Evolutionary conservation across 768 basidiomycete genomes (phyloP).

Genomic region (Cyclocybe cylindracea): DNA sequence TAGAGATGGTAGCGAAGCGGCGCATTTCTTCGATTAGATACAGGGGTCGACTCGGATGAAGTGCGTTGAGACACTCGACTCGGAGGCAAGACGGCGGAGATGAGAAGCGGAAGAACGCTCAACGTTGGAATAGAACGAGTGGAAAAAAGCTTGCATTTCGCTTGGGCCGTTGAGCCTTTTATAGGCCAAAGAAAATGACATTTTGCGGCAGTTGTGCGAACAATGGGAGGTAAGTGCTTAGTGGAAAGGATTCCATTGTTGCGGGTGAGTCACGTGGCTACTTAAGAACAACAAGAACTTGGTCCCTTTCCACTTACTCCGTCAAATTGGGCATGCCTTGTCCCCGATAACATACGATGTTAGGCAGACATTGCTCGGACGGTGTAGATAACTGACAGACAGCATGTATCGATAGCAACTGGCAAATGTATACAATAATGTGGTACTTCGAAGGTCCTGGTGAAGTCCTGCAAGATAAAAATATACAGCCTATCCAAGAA

Average conservation of each 20-base stretch:
- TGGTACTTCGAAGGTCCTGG: neutral
- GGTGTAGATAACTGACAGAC: too few species aligned
- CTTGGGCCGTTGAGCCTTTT: slow-evolving; percentile 7
- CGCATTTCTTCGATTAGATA: neutral
- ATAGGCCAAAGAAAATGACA: neutral
- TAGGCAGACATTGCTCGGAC: too few species aligned
- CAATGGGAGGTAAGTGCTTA: too few species aligned
- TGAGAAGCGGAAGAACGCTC: slow-evolving; percentile 8
- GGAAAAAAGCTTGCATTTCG: neutral
- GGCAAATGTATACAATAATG: neutral
- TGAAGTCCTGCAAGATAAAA: neutral
- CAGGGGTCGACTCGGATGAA: too few species aligned
- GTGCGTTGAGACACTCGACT: neutral
- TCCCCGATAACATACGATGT: too few species aligned
- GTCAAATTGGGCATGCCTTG: too few species aligned
- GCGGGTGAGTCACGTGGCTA: too few species aligned
- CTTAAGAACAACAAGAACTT: too few species aligned
- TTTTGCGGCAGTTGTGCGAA: too few species aligned
- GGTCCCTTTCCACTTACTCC: too few species aligned
- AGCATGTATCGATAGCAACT: neutral
- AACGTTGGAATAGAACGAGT: slow-evolving; percentile 6
- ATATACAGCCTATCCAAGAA: neutral
- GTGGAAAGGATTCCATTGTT: too few species aligned
- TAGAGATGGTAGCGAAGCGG: slow-evolving; percentile 10
- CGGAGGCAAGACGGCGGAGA: slow-evolving; percentile 6